These are phyloP conservation scores for Rubus idaeus DNA, from an alignment of 306 rosid genomes.

Conservation along the genomic window DNA sequence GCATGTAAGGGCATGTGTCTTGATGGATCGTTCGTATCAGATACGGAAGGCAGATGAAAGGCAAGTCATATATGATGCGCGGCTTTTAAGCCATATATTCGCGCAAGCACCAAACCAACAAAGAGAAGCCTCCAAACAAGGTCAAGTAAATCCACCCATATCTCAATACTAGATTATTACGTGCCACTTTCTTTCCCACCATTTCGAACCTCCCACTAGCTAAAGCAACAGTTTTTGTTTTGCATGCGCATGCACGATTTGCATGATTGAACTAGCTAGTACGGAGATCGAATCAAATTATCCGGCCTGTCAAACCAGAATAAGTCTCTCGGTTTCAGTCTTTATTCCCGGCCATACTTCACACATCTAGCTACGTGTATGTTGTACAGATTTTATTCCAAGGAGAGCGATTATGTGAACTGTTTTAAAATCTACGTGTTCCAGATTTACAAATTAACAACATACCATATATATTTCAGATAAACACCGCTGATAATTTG, in stretches of 20 bases:
- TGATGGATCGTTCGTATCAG: background rate
- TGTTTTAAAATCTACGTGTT: background rate
- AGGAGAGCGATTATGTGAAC: background rate
- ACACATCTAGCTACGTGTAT: background rate
- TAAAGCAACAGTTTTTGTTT: background rate
- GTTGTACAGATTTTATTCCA: background rate
- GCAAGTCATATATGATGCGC: too few relatives aligned
- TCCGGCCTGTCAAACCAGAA: background rate
- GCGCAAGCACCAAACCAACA: background rate
- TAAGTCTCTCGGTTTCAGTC: background rate
- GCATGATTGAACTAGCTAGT: background rate
- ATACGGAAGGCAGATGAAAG: background rate
- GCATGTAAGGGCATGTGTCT: too few relatives aligned
- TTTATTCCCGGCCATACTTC: background rate
- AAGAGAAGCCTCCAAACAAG: slow-evolving; percentile 3
- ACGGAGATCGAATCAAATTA: background rate
- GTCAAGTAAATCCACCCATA: background rate
- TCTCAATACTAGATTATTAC: background rate
- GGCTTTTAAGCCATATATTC: background rate
- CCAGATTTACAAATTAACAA: background rate
- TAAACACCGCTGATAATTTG: background rate
- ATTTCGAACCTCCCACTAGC: background rate
- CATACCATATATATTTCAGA: background rate
- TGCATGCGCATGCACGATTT: background rate
- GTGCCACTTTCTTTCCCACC: background rate